Evolutionary conservation across 202 grass and related monocot genomes (phyloP), one percentile per base, ranked within the genome.

Genomic region (Bolboschoenoplectus hybrid): DNA sequence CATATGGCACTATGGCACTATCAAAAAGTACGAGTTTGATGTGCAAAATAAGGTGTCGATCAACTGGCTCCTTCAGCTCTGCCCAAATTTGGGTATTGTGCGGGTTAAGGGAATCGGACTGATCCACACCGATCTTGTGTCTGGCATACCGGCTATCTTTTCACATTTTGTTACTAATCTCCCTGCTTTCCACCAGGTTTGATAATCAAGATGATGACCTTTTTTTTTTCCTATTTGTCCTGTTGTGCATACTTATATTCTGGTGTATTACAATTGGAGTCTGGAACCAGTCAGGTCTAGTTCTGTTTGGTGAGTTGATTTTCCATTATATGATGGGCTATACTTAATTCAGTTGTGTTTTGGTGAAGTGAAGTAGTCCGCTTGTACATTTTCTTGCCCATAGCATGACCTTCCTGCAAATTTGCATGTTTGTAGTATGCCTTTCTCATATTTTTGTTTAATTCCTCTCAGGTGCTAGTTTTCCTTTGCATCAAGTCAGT

Each of bases 91-190:
- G 0, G 93, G 93, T 6, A 90, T 98, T 1, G 92, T 96, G 6
- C 90, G 97, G 34, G 97, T 98, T 26, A 86, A 86, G 1, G 97
- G 97, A 70, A 94, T 98, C 52, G 97, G 97, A 9, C 86, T 98
- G 80, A 90, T 98, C 53, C 93, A 98, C 60, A 92, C 89, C 0
- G 93, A 98, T 85, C 86, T 98, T 0, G 97, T 94, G n/a, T 92
- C 91, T 0, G 97, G 97, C 79, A 92, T 98, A 44, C 97, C 97
- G 0, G 93, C 97, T 1, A 96, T 98, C 52, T 98, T 98, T 83
- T 94, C 97, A 1, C 97, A 98, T 89, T 98, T 98, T 26, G 93
- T 98, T 70, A 98, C 97, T 44, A 98, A 96, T 77, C 85, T 98
- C 3, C 97, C 97, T 50, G 97, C 97, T 46, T 98, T 98, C 82